These are phyloP conservation scores for Purpureocillium takamizusanense DNA, from an alignment of 2,329 filamentous ascomycete species.

Conservation along the genomic window DNA sequence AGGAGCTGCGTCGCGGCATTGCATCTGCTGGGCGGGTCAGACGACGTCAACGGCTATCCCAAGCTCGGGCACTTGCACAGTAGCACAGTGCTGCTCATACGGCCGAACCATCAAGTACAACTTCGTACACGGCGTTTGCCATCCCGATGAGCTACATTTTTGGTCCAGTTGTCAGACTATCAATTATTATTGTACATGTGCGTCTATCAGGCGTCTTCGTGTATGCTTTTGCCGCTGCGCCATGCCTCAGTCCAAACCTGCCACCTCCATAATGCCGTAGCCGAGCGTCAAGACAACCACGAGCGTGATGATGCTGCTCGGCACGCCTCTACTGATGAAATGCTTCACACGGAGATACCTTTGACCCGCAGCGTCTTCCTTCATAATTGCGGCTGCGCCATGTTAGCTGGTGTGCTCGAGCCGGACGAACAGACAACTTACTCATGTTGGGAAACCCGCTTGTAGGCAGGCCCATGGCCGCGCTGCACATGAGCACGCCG, in stretches of 20 bases:
- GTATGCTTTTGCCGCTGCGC: too few relatives aligned
- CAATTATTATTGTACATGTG: not conserved
- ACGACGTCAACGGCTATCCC: conserved; percentile 19
- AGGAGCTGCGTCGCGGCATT: not conserved
- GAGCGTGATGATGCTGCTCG: conserved; percentile 74
- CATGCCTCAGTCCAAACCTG: conserved; percentile 39
- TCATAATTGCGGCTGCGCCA: conserved; percentile 84
- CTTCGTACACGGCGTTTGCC: not conserved
- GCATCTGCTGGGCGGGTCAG: not conserved
- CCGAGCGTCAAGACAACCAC: conserved; percentile 78
- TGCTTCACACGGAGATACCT: conserved; percentile 87
- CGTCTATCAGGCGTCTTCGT: not conserved
- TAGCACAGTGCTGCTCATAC: conserved; percentile 10
- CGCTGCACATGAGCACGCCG: conserved; percentile 89
- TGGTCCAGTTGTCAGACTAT: too few relatives aligned
- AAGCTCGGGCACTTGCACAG: conserved; percentile 8
- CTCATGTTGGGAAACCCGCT: conserved; percentile 99
- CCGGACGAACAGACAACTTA: conserved; percentile 41
- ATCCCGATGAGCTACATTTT: not conserved
- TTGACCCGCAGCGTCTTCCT: conserved; percentile 90
- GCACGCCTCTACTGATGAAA: conserved; percentile 89
- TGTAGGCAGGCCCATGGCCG: conserved; percentile 91
- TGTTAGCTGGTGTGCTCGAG: conserved; percentile 11
- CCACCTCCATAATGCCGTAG: conserved; percentile 79
- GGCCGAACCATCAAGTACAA: not conserved